Percentiles rank a stretch among this genome's conserved stretches.
These are phyloP conservation scores for Aspergillus carlsbadensis DNA, from an alignment of 495 filamentous ascomycete species.

Conservation along the genomic window DNA sequence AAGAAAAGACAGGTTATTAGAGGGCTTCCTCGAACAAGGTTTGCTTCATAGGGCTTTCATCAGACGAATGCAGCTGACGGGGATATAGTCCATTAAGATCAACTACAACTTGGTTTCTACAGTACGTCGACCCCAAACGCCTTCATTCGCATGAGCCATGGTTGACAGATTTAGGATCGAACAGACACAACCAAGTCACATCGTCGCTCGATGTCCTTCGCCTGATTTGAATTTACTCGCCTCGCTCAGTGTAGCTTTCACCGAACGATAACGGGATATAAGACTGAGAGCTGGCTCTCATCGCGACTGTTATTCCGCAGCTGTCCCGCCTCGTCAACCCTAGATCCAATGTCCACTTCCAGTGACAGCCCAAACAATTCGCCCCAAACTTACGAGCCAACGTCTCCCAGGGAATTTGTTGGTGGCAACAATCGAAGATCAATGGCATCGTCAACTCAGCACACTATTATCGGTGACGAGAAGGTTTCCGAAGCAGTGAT, in stretches of 20 bases:
- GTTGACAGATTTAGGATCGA: too few relatives aligned
- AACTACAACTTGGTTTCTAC: too few relatives aligned
- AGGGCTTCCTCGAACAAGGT: slow-evolving; percentile 1
- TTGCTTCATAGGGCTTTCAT: not conserved
- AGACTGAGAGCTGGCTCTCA: slow-evolving; percentile 40
- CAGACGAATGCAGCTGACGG: not conserved
- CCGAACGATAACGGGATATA: not conserved
- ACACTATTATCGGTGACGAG: slow-evolving; percentile 22
- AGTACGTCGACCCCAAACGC: too few relatives aligned
- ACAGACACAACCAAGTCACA: too few relatives aligned
- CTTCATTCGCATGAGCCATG: too few relatives aligned
- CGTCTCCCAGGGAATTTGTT: slow-evolving; percentile 34
- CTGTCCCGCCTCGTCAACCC: slow-evolving; percentile 6
- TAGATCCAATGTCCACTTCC: slow-evolving; percentile 28
- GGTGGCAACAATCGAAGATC: slow-evolving; percentile 29
- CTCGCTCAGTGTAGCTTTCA: not conserved
- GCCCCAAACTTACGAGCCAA: slow-evolving; percentile 34
- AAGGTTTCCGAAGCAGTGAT: slow-evolving; percentile 43
- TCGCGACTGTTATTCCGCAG: slow-evolving; percentile 12
- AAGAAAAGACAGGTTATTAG: not conserved
- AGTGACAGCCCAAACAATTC: slow-evolving; percentile 28
- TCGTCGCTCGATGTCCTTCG: not conserved
- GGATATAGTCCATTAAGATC: too few relatives aligned
- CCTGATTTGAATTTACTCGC: slow-evolving; percentile 1
- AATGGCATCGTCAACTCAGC: slow-evolving; percentile 31